Evolutionary conservation across 495 filamentous ascomycete species (phyloP), one percentile per base, ranked within the genome.

Genomic region (Xylaria acuta): DNA sequence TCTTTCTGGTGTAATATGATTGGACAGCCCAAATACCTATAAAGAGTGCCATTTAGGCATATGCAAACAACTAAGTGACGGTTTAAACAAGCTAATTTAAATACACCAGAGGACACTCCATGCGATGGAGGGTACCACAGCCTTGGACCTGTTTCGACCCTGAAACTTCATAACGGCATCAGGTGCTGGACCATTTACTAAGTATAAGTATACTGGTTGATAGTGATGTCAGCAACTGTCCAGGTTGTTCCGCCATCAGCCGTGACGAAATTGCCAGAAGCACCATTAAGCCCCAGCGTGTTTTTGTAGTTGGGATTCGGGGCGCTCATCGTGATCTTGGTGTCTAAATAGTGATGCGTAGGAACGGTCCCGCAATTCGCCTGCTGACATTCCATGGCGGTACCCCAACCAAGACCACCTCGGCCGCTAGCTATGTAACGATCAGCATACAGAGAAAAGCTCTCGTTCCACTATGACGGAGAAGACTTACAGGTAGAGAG

Each of bases 371-470:
- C 78, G 47, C 80, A 64, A 49, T 75, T 77, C 5, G 80, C 71
- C 45, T 78, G 74, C 72, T 83, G 80, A 71, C 80, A 82, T 45
- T 84, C 82, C 40, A 83, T 79, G 40, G 82, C 82, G 14, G 81
- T 83, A 25, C 82, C 82, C 79, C 80, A 83, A 59, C 80, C 80
- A 56, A 80, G 75, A 20, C 79, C 82, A 75, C 80, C 66, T 76
- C 72, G 76, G 62, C 77, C 79, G 65, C 66, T 69, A 32, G 66
- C 66, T 38, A 27, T 41, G 27, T 1, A 25, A 16, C 5, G 11
- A 30, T 43, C 16, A 64, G 49, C 36, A 62, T 18, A 70, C 22
- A 32, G 25, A 56, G 53, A 16, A 47, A 18, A 70, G 4, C 1
- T 18, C 22, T 70, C n/a, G 12, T 22, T 38, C n/a, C 47, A 25